A percentile compares a stretch with the other conserved stretches of the same genome.
phyloP scores from a whole-genome alignment of 202 grass and related monocot species.

The Schoenoplectus tabernaemontani region DNA sequence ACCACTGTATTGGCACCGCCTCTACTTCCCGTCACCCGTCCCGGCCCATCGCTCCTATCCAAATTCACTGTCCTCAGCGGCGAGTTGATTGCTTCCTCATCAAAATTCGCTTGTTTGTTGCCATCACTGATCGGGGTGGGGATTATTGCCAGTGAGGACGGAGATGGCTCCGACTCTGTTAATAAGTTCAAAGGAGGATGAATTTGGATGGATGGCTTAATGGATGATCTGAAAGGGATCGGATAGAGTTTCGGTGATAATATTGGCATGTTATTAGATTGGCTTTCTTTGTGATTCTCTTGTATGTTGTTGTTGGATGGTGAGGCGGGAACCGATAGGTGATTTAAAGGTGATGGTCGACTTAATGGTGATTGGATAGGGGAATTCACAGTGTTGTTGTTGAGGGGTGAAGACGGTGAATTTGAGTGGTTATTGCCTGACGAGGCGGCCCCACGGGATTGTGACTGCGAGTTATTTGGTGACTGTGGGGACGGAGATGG shows the following conservation, averaged over 20 bases:
- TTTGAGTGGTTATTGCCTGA: conserved; percentile 39
- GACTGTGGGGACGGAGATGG: neutral
- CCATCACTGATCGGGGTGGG: neutral
- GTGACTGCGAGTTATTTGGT: conserved; percentile 4
- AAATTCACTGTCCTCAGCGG: conserved; percentile 30
- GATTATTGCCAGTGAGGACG: neutral
- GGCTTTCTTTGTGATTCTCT: conserved; percentile 2
- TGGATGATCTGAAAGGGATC: neutral
- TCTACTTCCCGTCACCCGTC: neutral
- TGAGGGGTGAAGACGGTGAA: conserved; percentile 30
- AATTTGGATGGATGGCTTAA: neutral
- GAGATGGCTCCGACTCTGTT: neutral
- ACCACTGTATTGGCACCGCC: conserved; percentile 10
- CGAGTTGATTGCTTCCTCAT: conserved; percentile 37
- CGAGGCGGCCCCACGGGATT: conserved; percentile 12
- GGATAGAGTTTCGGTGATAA: neutral
- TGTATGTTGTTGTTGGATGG: conserved; percentile 1
- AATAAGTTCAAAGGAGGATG: neutral
- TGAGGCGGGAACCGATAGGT: neutral
- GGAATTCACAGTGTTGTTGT: conserved; percentile 1
- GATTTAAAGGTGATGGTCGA: neutral
- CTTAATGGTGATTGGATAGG: conserved; percentile 32
- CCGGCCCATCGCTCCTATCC: neutral
- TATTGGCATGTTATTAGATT: neutral
- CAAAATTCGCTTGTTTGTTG: neutral